Conservation (phyloP, 73 alveolate species). For the Vitrella brassicaformis region DNA sequence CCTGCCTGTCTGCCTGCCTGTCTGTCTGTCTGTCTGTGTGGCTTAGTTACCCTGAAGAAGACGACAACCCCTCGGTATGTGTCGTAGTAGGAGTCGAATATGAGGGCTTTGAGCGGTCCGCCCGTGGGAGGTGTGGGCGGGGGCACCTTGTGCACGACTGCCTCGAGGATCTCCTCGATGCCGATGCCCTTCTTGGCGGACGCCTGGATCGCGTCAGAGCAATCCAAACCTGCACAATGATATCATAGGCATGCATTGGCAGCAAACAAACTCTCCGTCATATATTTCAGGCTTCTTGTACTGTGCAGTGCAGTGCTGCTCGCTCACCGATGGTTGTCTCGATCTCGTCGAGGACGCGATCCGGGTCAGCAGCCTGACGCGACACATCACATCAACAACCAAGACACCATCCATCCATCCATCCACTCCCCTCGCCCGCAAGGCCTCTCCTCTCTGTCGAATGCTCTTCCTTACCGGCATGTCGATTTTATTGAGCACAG, state of each 20-base stretch:
- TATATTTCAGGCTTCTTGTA: not conserved
- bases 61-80: constrained; percentile 7
- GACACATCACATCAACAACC: no score
- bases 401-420: no score
- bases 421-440: no score
- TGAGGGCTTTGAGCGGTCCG: not conserved
- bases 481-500: constrained; percentile 60
- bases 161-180: constrained; percentile 22
- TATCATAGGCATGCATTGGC: not conserved
- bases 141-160: constrained; percentile 45
- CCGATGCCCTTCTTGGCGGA: constrained; percentile 31
- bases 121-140: constrained; percentile 48
- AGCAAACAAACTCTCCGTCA: not conserved
- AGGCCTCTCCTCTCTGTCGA: no score
- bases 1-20: no score
- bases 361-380: constrained; percentile 21
- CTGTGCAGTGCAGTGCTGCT: no score
- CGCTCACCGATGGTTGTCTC: constrained; percentile 5
- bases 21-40: no score
- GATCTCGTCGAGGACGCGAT: constrained; percentile 15
- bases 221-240: constrained; percentile 1
- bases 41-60: not conserved
- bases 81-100: constrained; percentile 28
- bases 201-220: constrained; percentile 12
- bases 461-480: constrained; percentile 39